A percentile compares a stretch with the other conserved stretches of the same genome.
Evolutionary conservation across 257 asterid species (phyloP).

Genomic region (Solanum lignicaule): DNA sequence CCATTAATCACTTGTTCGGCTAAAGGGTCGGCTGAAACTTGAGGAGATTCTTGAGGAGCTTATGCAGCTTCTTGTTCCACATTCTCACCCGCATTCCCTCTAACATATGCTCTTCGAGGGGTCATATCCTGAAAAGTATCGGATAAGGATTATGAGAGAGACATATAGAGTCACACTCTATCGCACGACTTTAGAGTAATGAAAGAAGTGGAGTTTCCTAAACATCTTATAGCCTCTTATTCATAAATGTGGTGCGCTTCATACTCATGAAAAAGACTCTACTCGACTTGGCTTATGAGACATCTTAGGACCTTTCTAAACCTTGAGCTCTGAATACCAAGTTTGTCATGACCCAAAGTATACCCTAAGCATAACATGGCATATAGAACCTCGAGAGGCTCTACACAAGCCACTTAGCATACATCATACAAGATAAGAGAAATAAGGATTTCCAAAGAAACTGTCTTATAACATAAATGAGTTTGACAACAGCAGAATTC

Average conservation of each 20-base stretch:
- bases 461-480: too few species aligned
- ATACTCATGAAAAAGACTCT: too few species aligned
- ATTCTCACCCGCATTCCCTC: background rate
- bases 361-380: background rate
- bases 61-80: background rate
- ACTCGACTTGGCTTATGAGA: too few species aligned
- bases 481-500: background rate
- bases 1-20: background rate
- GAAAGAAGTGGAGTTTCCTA: background rate
- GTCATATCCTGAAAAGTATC: background rate
- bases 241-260: too few species aligned
- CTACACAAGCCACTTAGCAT: background rate
- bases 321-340: background rate
- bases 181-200: background rate
- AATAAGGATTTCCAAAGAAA: background rate
- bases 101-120: background rate
- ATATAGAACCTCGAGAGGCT: background rate
- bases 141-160: background rate
- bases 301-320: background rate
- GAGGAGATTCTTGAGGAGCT: background rate
- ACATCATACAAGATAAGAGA: background rate
- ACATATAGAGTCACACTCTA: background rate
- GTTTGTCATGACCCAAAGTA: background rate
- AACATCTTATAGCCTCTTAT: background rate
- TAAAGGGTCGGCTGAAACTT: background rate